These are phyloP conservation scores for Mycocentrospora acerina DNA, from an alignment of 2,329 filamentous ascomycete genomes.

Conservation along the genomic window DNA sequence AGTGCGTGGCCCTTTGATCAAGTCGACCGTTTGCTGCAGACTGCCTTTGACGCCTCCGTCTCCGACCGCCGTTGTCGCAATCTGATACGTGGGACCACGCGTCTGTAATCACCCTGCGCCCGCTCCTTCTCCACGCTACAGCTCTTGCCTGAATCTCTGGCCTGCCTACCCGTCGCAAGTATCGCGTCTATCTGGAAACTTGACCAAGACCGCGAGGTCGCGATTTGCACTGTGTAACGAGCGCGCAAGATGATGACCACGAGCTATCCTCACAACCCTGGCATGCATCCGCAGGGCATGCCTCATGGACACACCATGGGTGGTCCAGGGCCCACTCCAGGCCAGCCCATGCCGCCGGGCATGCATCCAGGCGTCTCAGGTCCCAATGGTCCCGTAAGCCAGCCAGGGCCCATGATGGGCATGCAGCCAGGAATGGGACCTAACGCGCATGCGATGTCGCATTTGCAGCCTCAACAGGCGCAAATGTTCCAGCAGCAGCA, in stretches of 20 bases:
- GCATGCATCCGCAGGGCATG: constrained; percentile 72
- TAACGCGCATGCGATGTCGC: constrained; percentile 70
- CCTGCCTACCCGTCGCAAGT: neutral
- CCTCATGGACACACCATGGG: constrained; percentile 65
- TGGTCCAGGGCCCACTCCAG: constrained; percentile 69
- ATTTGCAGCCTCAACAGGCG: constrained; percentile 65
- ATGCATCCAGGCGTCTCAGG: constrained; percentile 74
- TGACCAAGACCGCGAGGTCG: constrained; percentile 13
- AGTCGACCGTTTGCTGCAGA: constrained; percentile 3
- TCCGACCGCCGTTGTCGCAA: constrained; percentile 7
- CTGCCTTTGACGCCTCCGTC: constrained; percentile 1
- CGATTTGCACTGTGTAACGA: constrained; percentile 10
- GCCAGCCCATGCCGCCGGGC: constrained; percentile 67
- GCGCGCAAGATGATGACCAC: constrained; percentile 65
- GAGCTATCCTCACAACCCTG: constrained; percentile 67
- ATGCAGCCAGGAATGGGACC: constrained; percentile 69
- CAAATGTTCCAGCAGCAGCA: constrained; percentile 57
- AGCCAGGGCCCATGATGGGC: constrained; percentile 71
- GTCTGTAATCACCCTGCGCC: constrained; percentile 1
- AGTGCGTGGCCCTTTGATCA: constrained; percentile 1
- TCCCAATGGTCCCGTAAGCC: constrained; percentile 69
- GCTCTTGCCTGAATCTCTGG: neutral
- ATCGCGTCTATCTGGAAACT: constrained; percentile 5
- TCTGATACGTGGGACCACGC: constrained; percentile 10
- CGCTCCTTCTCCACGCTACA: constrained; percentile 1